Conservation (phyloP, 352 stramenopile species). For the Halophytophthora polymorphica region DNA sequence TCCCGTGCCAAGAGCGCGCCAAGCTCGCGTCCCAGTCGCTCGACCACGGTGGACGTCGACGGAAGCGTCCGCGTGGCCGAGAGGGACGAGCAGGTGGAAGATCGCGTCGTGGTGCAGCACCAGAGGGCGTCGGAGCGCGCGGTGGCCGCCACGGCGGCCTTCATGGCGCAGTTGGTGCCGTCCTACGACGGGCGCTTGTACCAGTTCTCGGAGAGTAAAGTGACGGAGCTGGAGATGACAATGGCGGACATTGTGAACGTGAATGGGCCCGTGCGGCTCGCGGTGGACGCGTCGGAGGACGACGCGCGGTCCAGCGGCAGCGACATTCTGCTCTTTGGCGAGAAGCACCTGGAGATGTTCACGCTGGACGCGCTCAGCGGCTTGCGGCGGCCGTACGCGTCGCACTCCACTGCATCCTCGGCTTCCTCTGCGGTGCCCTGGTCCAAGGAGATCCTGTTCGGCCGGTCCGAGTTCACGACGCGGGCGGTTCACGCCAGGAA, state of each 20-base stretch:
- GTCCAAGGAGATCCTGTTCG: constrained; percentile 55
- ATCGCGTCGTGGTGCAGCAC: constrained; percentile 30
- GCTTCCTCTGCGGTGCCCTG: constrained; percentile 6
- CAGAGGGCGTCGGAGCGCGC: constrained; percentile 15
- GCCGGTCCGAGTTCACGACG: constrained; percentile 71
- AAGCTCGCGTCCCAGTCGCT: constrained; percentile 1
- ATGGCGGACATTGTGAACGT: constrained; percentile 75
- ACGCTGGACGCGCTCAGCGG: constrained; percentile 61
- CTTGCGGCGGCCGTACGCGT: constrained; percentile 46
- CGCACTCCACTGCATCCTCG: constrained; percentile 8
- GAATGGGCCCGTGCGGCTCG: constrained; percentile 64
- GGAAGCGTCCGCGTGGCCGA: constrained; percentile 19
- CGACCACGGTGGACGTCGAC: constrained; percentile 21
- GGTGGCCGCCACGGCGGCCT: constrained; percentile 27
- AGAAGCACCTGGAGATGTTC: constrained; percentile 77
- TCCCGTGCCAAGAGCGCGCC: neutral
- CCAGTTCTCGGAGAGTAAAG: constrained; percentile 54
- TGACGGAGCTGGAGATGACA: constrained; percentile 72
- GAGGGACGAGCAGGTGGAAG: constrained; percentile 13
- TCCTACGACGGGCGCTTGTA: constrained; percentile 78
- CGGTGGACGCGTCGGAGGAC: constrained; percentile 12
- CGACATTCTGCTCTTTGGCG: constrained; percentile 72
- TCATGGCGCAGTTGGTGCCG: constrained; percentile 64
- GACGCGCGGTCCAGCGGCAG: constrained; percentile 18
- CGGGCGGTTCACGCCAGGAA: constrained; percentile 61